phyloP scores from a whole-genome alignment of 352 stramenopile genomes.

The Paralagenidium karlingii region DNA sequence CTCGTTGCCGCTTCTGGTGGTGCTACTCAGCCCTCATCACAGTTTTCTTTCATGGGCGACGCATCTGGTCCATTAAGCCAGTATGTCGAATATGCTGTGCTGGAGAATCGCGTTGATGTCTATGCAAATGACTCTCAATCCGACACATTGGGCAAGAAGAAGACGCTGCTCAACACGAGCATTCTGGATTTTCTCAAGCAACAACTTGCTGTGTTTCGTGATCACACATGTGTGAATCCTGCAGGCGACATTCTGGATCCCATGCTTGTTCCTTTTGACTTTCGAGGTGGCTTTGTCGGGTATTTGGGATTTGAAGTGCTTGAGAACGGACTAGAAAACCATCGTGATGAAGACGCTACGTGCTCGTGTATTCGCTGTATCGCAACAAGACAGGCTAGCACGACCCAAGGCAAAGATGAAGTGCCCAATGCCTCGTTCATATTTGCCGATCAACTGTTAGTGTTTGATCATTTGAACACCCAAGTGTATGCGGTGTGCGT shows the following conservation, averaged over 20 bases:
- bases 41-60: conserved; percentile 75
- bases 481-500: conserved; percentile 77
- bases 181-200: conserved; percentile 2
- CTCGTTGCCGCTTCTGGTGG: background rate
- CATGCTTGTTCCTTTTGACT: conserved; percentile 37
- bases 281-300: conserved; percentile 74
- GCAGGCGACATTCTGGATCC: no score
- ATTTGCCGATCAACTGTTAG: conserved; percentile 79
- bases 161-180: background rate
- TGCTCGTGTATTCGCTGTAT: conserved; percentile 7
- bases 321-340: conserved; percentile 12
- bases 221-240: no score
- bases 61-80: conserved; percentile 35
- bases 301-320: conserved; percentile 84
- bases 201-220: conserved; percentile 3
- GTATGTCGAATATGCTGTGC: conserved; percentile 48
- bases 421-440: conserved; percentile 85
- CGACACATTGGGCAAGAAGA: no score
- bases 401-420: conserved; percentile 12
- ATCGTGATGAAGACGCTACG: conserved; percentile 5
- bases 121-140: no score
- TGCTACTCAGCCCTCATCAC: conserved; percentile 8
- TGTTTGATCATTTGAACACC: conserved; percentile 77
- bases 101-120: conserved; percentile 33
- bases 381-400: conserved; percentile 3